These are phyloP conservation scores for Urochloa ruziziensis DNA, from an alignment of 176 grass and related monocot genomes.

Conservation along the genomic window DNA sequence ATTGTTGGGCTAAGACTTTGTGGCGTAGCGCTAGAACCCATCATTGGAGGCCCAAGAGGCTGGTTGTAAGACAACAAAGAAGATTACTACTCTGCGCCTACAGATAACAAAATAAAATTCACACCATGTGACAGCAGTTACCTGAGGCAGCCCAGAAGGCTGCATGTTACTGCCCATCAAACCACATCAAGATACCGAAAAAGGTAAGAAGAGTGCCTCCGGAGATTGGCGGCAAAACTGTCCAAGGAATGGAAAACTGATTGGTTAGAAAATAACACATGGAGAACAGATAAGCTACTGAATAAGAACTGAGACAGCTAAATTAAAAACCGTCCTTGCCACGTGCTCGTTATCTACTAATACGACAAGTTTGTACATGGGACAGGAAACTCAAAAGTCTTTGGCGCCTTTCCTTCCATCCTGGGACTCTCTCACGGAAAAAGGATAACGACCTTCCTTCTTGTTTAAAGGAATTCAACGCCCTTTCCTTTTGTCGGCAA, in stretches of 20 bases:
- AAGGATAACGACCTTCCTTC: too few relatives aligned
- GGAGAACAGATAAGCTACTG: not conserved
- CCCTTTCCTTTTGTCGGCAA: not conserved
- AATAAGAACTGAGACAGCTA: not conserved
- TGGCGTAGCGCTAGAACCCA: slow-evolving; percentile 46
- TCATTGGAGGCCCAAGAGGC: slow-evolving; percentile 70
- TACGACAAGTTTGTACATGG: not conserved
- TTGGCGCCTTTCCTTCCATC: not conserved
- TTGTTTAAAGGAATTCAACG: not conserved
- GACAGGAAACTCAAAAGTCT: not conserved
- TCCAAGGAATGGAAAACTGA: not conserved
- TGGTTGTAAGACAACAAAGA: slow-evolving; percentile 37
- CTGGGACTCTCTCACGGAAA: too few relatives aligned
- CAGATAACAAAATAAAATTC: slow-evolving; percentile 2
- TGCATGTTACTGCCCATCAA: slow-evolving; percentile 73
- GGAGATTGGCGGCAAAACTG: not conserved
- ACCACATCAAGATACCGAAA: slow-evolving; percentile 33
- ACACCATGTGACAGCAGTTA: slow-evolving; percentile 13
- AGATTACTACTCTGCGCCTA: not conserved
- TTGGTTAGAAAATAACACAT: not conserved
- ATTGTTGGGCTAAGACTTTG: slow-evolving; percentile 86
- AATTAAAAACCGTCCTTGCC: not conserved
- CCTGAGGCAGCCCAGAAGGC: slow-evolving; percentile 52
- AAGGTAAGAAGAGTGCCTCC: not conserved
- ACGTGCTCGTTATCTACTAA: not conserved